These are phyloP conservation scores for Evansstolkia leycettana DNA, from an alignment of 495 filamentous ascomycete species.

Conservation along the genomic window DNA sequence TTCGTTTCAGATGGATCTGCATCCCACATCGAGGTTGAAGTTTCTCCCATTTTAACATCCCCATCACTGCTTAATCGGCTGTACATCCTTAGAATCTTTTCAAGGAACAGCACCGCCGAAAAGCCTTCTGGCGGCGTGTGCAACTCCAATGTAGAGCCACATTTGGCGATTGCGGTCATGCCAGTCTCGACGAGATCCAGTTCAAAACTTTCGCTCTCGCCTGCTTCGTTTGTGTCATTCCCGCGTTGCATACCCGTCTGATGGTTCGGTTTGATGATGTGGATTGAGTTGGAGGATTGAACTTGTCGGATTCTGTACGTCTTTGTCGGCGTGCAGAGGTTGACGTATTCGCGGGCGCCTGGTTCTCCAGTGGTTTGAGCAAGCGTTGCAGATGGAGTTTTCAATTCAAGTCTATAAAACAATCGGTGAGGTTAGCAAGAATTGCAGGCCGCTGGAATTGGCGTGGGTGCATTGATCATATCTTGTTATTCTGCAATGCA, in stretches of 20 bases:
- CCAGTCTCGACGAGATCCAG: constrained; percentile 13
- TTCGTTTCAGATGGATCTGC: not conserved
- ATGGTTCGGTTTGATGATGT: constrained; percentile 51
- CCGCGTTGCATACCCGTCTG: constrained; percentile 5
- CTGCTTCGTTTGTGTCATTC: constrained; percentile 14
- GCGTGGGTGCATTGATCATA: too few relatives aligned
- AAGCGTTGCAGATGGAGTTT: constrained; percentile 30
- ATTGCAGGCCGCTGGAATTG: too few relatives aligned
- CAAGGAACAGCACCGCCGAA: constrained; percentile 21
- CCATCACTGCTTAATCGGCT: constrained; percentile 6
- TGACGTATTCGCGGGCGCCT: constrained; percentile 45
- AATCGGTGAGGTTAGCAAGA: too few relatives aligned
- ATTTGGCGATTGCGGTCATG: constrained; percentile 53
- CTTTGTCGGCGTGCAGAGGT: constrained; percentile 56
- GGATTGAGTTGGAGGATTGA: constrained; percentile 80
- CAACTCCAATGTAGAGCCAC: constrained; percentile 63
- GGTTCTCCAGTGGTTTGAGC: constrained; percentile 12
- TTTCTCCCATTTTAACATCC: constrained; percentile 8
- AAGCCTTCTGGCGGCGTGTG: constrained; percentile 20
- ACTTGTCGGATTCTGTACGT: constrained; percentile 80
- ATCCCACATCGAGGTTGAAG: not conserved
- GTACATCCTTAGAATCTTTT: constrained; percentile 22
- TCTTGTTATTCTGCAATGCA: not conserved
- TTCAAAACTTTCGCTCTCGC: constrained; percentile 9
- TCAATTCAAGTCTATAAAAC: constrained; percentile 48